Percentiles rank a stretch among this genome's conserved stretches.
phyloP scores from a whole-genome alignment of 2,329 filamentous ascomycete genomes.

The Trichophyton benhamiae region DNA sequence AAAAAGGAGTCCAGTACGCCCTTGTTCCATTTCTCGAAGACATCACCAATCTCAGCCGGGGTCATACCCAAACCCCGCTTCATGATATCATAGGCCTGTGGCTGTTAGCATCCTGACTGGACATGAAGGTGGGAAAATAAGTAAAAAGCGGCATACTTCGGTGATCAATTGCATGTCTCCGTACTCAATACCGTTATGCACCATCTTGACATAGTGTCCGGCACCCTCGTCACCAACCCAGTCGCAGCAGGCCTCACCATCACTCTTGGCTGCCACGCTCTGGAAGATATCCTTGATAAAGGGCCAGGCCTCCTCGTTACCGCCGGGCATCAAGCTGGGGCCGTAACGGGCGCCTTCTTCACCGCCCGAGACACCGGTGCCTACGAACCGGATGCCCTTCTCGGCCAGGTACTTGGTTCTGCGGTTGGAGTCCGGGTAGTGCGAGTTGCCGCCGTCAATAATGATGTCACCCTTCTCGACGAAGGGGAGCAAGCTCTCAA shows the following conservation, averaged over 20 bases:
- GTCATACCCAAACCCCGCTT: slow-evolving; percentile 87
- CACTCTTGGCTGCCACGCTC: slow-evolving; percentile 92
- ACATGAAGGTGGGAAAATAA: not conserved
- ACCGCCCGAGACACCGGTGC: slow-evolving; percentile 94
- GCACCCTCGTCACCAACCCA: slow-evolving; percentile 99
- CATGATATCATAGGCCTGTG: slow-evolving; percentile 96
- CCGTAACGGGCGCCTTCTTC: slow-evolving; percentile 98
- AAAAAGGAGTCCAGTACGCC: slow-evolving; percentile 98
- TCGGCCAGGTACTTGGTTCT: slow-evolving; percentile 72
- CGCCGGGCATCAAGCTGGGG: slow-evolving; percentile 96
- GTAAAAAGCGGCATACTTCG: slow-evolving; percentile 54
- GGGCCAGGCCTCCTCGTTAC: slow-evolving; percentile 95
- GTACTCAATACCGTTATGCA: slow-evolving; percentile 99
- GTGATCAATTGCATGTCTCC: slow-evolving; percentile 99
- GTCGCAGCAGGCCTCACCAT: slow-evolving; percentile 94
- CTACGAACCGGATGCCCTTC: slow-evolving; percentile 93
- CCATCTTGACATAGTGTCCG: slow-evolving; percentile 99
- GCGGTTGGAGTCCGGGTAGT: slow-evolving; percentile 98
- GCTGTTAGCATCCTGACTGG: slow-evolving; percentile 11
- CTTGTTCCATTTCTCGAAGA: slow-evolving; percentile 94
- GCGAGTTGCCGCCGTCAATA: slow-evolving; percentile 98
- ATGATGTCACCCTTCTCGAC: slow-evolving; percentile 87
- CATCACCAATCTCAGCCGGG: slow-evolving; percentile 91
- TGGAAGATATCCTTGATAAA: slow-evolving; percentile 99
- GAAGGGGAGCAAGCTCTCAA: slow-evolving; percentile 79